Evolutionary conservation across 768 basidiomycete genomes (phyloP), one percentile per base, ranked within the genome.

Genomic region (Podaxis sp.): DNA sequence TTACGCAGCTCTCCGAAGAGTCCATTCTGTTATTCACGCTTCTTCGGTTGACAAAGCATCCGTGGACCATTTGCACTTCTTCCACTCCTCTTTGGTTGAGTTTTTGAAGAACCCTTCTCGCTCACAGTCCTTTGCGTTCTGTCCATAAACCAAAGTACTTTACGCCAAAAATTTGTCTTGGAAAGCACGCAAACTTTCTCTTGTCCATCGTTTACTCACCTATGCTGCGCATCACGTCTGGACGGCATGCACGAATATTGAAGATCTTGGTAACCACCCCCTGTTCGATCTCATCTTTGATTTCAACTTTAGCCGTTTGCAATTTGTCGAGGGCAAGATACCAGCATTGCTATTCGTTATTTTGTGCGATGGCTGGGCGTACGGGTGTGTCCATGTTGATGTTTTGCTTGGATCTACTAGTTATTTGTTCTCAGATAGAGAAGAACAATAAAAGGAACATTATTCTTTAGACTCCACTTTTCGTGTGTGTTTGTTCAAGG

Each of bases 191-290:
- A n/a, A 40, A 4, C 37, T 59, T 3, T 32, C 51, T 21, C 10
- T 59, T 13, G 58, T 51, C 5, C 27, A 59, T 16, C 58, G 35
- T 9, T 36, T 52, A 14, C 40, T 53, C 5, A 46, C 51, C 16
- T 59, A 46, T 44, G 36, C 37, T 46, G 58, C 58, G 4, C 32
- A 18, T 13, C 23, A 51, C 35, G 58, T 52, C 25, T 59, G 51
- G 51, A 40, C 14, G 5, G 58, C 58, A 6, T 59, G 58, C 21
- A 28, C 23, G 2, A 59, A 32, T 4, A 27, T 32, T 23, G 58
- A 18, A 1, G 51, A 59, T 7, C 50, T 23, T 32, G 38, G 27
- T 28, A 40, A 44, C n/a, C 23, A 32, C 10, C 3, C 21, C 3
- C 11, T 48, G 23, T 27, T 48, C 10, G 36, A 57, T 25, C 10